Conservation (phyloP, 495 filamentous ascomycete species). For the Immersiella caudata region DNA sequence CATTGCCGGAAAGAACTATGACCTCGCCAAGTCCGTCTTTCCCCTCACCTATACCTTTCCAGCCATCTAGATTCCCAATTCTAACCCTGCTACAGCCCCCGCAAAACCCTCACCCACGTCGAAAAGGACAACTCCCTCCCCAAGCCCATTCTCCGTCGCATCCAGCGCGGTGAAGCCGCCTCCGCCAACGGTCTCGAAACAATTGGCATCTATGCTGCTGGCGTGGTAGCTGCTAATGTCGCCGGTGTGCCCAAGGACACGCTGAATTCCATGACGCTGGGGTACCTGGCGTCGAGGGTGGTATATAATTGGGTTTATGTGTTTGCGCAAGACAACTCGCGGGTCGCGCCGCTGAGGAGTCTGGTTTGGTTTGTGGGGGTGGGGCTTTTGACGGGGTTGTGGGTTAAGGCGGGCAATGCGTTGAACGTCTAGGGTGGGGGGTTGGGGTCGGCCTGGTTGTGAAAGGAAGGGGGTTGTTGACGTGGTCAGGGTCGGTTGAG, state of each 20-base stretch:
- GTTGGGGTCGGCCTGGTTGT: constrained; percentile 12
- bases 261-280: constrained; percentile 46
- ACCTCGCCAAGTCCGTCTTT: constrained; percentile 34
- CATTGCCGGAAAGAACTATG: constrained; percentile 46
- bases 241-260: constrained; percentile 36
- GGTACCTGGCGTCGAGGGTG: constrained; percentile 46
- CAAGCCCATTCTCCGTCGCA: constrained; percentile 43
- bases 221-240: constrained; percentile 53
- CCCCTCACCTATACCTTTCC: neutral
- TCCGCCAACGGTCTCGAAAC: constrained; percentile 54
- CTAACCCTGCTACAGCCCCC: too few species aligned
- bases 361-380: constrained; percentile 44
- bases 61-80: too few species aligned
- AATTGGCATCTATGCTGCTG: constrained; percentile 52
- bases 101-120: constrained; percentile 31
- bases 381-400: constrained; percentile 39
- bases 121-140: constrained; percentile 46
- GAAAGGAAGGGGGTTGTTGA: neutral
- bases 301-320: constrained; percentile 54
- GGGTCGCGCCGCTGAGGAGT: constrained; percentile 39
- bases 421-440: constrained; percentile 11
- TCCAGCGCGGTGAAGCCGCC: constrained; percentile 54
- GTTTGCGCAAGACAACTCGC: constrained; percentile 41
- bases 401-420: constrained; percentile 45
- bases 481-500: too few species aligned